phyloP scores from a whole-genome alignment of 1,139 yeast genomes.

The Magnusiomyces tetraspermus region DNA sequence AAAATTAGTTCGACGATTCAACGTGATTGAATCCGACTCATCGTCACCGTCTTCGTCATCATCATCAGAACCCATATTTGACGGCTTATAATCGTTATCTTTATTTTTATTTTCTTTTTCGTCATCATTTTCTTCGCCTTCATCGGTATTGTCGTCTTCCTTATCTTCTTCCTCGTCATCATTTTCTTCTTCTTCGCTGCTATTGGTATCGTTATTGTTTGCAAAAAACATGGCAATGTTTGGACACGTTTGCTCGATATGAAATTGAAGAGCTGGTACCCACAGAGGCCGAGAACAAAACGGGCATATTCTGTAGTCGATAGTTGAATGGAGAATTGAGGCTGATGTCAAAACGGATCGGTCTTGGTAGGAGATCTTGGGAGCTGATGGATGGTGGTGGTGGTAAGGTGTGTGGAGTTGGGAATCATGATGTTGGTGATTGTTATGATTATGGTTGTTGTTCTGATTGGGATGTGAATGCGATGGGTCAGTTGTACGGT shows the following conservation, averaged over 20 bases:
- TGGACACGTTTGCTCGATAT: conserved; percentile 19
- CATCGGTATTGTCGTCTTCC: no score
- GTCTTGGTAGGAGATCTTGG: conserved; percentile 12
- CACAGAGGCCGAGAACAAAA: conserved; percentile 30
- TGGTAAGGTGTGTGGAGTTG: neutral
- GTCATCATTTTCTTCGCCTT: conserved; percentile 17
- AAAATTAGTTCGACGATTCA: no score
- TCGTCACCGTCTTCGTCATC: no score
- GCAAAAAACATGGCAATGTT: no score
- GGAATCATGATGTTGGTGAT: neutral
- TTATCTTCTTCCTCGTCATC: no score
- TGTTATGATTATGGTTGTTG: neutral
- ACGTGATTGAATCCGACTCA: no score
- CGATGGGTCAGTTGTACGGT: no score
- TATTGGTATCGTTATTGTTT: no score
- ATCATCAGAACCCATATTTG: no score
- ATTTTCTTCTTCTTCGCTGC: no score
- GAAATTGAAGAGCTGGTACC: conserved; percentile 21
- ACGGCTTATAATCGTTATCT: conserved; percentile 14
- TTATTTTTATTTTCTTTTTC: conserved; percentile 13
- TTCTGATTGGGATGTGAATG: no score
- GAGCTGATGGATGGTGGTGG: conserved; percentile 10
- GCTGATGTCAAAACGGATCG: conserved; percentile 9
- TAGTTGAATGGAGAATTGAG: conserved; percentile 20
- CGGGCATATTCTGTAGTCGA: conserved; percentile 27